phyloP scores from a whole-genome alignment of 805 yeast species.

The Yarrowia sp. region DNA sequence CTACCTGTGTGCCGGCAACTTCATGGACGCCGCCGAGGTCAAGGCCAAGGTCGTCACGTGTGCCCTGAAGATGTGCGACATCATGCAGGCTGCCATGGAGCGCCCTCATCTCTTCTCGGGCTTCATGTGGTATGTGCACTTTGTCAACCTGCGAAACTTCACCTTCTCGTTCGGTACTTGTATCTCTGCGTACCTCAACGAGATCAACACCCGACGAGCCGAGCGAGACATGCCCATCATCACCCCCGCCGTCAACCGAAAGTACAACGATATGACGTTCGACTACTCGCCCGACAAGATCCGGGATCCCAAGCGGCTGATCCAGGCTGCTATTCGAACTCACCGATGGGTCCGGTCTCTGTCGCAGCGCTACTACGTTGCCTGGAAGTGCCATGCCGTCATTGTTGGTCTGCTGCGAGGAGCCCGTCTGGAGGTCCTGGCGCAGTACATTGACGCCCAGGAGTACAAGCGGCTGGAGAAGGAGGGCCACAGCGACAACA shows the following conservation, averaged over 20 bases:
- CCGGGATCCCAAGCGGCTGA: slow-evolving; percentile 18
- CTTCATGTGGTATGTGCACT: slow-evolving; percentile 26
- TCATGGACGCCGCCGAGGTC: slow-evolving; percentile 17
- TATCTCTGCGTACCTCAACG: slow-evolving; percentile 18
- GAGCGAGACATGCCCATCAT: slow-evolving; percentile 9
- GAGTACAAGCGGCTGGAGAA: slow-evolving; percentile 24
- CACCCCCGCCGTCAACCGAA: neutral
- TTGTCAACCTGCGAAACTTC: slow-evolving; percentile 20
- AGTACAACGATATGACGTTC: slow-evolving; percentile 19
- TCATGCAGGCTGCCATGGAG: slow-evolving; percentile 24
- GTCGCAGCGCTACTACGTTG: slow-evolving; percentile 18
- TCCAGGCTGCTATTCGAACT: slow-evolving; percentile 16
- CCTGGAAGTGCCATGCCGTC: slow-evolving; percentile 27
- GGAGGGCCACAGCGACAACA: slow-evolving; percentile 7
- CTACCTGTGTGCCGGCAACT: slow-evolving; percentile 26
- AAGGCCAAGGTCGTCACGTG: slow-evolving; percentile 23
- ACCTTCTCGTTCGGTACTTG: slow-evolving; percentile 21
- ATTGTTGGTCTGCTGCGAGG: slow-evolving; percentile 25
- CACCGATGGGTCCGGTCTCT: slow-evolving; percentile 20
- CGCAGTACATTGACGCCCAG: slow-evolving; percentile 25
- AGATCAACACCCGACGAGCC: slow-evolving; percentile 18
- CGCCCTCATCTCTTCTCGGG: slow-evolving; percentile 25
- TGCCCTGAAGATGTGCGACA: slow-evolving; percentile 19
- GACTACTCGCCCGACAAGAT: slow-evolving; percentile 24
- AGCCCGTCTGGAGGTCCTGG: slow-evolving; percentile 24